phyloP scores from a whole-genome alignment of 2,329 filamentous ascomycete genomes.

The Calcarisporium arbuscula region DNA sequence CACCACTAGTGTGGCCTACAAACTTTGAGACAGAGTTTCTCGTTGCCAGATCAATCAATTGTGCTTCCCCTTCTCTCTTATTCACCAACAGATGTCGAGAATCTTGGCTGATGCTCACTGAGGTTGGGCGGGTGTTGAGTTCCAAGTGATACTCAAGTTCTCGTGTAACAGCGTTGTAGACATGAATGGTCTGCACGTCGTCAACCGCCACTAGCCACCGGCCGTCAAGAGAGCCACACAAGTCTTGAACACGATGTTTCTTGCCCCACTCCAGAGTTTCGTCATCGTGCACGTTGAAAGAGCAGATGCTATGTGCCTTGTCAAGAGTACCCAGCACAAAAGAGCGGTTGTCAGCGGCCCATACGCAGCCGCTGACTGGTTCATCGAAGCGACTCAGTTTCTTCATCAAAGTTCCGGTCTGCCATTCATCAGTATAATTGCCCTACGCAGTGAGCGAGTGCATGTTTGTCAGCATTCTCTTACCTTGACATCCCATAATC shows the following conservation, averaged over 20 bases:
- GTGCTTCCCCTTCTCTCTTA: constrained; percentile 68
- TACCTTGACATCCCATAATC: constrained; percentile 69
- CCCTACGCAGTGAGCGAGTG: neutral
- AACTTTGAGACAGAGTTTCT: constrained; percentile 69
- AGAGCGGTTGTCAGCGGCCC: constrained; percentile 69
- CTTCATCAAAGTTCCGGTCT: constrained; percentile 59
- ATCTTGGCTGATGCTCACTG: constrained; percentile 73
- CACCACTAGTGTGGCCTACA: constrained; percentile 65
- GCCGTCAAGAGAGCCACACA: constrained; percentile 77
- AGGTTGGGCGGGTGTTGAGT: constrained; percentile 61
- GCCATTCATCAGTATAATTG: neutral
- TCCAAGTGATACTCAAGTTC: constrained; percentile 70
- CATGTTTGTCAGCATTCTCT: constrained; percentile 20
- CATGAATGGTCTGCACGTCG: constrained; percentile 61
- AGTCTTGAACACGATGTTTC: constrained; percentile 72
- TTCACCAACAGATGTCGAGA: constrained; percentile 79
- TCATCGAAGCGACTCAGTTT: constrained; percentile 68
- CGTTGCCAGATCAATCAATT: constrained; percentile 70
- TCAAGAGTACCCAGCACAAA: constrained; percentile 79
- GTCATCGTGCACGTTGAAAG: constrained; percentile 62
- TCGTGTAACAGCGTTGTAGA: constrained; percentile 74
- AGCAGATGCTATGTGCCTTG: constrained; percentile 56
- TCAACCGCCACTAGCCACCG: constrained; percentile 74
- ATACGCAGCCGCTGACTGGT: constrained; percentile 84
- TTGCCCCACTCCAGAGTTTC: constrained; percentile 60